phyloP scores from a whole-genome alignment of 192 early-diverging fungal genomes.

The Linnemannia hyalina region DNA sequence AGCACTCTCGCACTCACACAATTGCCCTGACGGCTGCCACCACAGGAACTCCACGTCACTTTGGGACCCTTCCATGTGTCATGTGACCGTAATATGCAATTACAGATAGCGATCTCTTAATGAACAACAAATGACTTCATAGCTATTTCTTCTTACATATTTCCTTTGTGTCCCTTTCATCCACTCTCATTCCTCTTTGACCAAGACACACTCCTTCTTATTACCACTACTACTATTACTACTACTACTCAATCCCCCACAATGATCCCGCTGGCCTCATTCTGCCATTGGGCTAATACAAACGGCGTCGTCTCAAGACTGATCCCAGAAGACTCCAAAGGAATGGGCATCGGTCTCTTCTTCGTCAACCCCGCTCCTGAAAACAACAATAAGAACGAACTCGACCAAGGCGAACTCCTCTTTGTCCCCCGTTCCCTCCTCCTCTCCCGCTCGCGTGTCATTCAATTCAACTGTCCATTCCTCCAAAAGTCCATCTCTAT shows the following conservation, averaged over 20 bases:
- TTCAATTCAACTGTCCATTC: neutral
- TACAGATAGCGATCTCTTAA: no score
- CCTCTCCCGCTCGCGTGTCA: constrained; percentile 20
- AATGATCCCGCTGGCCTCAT: constrained; percentile 9
- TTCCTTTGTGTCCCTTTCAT: no score
- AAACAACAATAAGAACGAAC: neutral
- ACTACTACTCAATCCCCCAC: no score
- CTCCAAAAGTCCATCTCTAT: constrained; percentile 11
- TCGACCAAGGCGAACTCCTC: constrained; percentile 31
- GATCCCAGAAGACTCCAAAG: constrained; percentile 18
- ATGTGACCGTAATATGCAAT: no score
- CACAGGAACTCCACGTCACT: constrained; percentile 1
- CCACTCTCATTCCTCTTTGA: no score
- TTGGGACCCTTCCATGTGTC: no score
- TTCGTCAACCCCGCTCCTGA: neutral
- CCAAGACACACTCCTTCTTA: neutral
- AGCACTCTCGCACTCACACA: neutral
- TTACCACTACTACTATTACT: no score
- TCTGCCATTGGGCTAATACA: constrained; percentile 20
- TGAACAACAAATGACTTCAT: no score
- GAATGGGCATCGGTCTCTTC: constrained; percentile 49
- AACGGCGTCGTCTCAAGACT: constrained; percentile 10
- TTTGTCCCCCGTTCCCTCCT: constrained; percentile 23
- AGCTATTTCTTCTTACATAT: no score
- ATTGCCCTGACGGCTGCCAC: neutral